A percentile compares a stretch with the other conserved stretches of the same genome.
Evolutionary conservation across 73 alveolate species (phyloP).

Genomic region (Stentor roeselii): DNA sequence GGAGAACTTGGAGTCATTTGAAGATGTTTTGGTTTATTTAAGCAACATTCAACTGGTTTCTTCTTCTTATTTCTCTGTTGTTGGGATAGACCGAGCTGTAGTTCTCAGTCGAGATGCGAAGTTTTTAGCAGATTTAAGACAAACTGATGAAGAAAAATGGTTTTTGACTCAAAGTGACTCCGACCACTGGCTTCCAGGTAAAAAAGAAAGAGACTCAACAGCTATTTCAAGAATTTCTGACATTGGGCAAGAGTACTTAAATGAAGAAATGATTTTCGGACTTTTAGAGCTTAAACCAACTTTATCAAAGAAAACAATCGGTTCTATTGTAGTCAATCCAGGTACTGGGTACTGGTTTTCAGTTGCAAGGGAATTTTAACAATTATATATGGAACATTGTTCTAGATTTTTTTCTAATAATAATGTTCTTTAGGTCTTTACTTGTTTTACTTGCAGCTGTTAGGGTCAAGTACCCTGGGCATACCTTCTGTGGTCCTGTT

Average conservation of each 20-base stretch:
- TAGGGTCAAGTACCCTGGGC: background rate
- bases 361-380: background rate
- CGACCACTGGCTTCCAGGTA: conserved; percentile 39
- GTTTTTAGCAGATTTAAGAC: conserved; percentile 28
- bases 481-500: background rate
- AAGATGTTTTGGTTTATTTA: conserved; percentile 35
- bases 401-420: too few species aligned
- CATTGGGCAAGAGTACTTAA: background rate
- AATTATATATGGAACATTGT: too few species aligned
- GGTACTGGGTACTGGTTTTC: background rate
- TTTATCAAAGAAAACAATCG: background rate
- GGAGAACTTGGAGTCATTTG: conserved; percentile 19
- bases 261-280: conserved; percentile 2
- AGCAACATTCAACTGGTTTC: conserved; percentile 32
- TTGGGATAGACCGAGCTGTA: conserved; percentile 56
- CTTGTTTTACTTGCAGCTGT: background rate
- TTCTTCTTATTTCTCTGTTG: conserved; percentile 44
- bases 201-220: conserved; percentile 16
- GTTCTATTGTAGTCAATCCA: conserved; percentile 16
- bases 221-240: background rate
- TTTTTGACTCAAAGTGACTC: conserved; percentile 34
- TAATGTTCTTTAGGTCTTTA: too few species aligned
- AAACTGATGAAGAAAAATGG: conserved; percentile 21
- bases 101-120: conserved; percentile 49
- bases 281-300: background rate